phyloP scores from a whole-genome alignment of 192 early-diverging fungal species.

The Funneliformis geosporum region DNA sequence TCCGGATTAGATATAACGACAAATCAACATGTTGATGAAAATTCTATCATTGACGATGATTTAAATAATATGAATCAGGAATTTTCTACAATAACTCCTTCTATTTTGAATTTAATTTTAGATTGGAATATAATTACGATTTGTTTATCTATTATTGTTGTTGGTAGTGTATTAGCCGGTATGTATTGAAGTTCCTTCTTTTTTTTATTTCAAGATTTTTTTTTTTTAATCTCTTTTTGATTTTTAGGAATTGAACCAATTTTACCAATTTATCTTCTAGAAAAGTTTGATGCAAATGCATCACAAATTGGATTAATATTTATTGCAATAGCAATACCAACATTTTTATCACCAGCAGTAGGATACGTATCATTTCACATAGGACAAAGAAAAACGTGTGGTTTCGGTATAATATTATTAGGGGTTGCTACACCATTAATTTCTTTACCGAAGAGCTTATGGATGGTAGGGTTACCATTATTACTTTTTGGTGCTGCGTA shows the following conservation, averaged over 20 bases:
- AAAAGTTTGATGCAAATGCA: conserved; percentile 40
- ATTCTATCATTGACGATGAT: conserved; percentile 28
- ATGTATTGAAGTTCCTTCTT: neutral
- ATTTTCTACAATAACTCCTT: conserved; percentile 30
- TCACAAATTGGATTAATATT: conserved; percentile 61
- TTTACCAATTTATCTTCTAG: conserved; percentile 52
- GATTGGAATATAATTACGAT: conserved; percentile 52
- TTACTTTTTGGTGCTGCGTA: conserved; percentile 56
- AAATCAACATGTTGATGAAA: conserved; percentile 23
- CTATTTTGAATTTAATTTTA: conserved; percentile 47
- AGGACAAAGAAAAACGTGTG: conserved; percentile 48
- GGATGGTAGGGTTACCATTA: conserved; percentile 46
- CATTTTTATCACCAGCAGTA: conserved; percentile 57
- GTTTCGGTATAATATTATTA: conserved; percentile 53
- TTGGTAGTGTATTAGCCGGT: conserved; percentile 56
- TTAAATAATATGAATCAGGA: conserved; percentile 21
- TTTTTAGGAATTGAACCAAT: conserved; percentile 56
- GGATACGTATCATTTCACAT: conserved; percentile 55
- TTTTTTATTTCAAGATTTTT: conserved; percentile 36
- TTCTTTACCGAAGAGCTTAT: conserved; percentile 41
- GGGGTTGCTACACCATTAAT: conserved; percentile 47
- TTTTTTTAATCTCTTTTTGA: conserved; percentile 18
- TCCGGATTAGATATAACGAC: conserved; percentile 30
- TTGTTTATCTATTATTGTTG: conserved; percentile 46
- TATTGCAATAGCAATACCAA: conserved; percentile 69